Evolutionary conservation across 75 land plant genomes (phyloP).

Genomic region (Larix kaempferi): DNA sequence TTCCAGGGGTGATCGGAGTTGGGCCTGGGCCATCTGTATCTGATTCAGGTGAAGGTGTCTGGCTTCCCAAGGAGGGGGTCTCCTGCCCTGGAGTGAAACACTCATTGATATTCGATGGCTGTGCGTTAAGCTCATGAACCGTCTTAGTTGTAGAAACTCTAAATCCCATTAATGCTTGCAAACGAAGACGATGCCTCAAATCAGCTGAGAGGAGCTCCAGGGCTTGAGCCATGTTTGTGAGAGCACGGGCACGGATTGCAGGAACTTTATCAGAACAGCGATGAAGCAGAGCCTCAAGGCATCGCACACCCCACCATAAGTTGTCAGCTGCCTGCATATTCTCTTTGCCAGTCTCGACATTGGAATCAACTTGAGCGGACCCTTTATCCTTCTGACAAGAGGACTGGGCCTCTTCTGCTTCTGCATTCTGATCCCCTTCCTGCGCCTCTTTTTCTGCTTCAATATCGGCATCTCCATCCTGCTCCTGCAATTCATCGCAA

Average conservation of each 20-base stretch:
- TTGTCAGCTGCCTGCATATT: not conserved
- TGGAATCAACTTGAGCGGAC: not conserved
- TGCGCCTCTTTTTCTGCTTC: not conserved
- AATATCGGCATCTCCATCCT: not conserved
- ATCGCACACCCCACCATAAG: constrained; percentile 46
- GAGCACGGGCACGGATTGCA: constrained; percentile 69
- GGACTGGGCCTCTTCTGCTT: not conserved
- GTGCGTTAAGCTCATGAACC: not conserved
- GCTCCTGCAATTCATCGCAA: too few species aligned
- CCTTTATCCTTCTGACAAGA: not conserved
- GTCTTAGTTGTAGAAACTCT: constrained; percentile 7
- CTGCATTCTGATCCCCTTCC: constrained; percentile 1
- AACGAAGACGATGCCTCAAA: constrained; percentile 14
- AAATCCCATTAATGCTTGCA: constrained; percentile 39
- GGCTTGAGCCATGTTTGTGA: constrained; percentile 61
- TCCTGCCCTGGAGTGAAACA: constrained; percentile 13
- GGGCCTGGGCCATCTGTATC: constrained; percentile 13
- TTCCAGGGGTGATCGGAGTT: constrained; percentile 22
- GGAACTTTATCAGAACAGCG: constrained; percentile 68
- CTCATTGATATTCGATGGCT: not conserved
- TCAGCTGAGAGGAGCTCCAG: constrained; percentile 40
- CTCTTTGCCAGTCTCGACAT: not conserved
- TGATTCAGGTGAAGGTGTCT: constrained; percentile 28
- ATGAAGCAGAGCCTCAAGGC: constrained; percentile 55
- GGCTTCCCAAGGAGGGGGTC: constrained; percentile 13